phyloP scores from a whole-genome alignment of 805 yeast species.

The Kodamaea sagamina region DNA sequence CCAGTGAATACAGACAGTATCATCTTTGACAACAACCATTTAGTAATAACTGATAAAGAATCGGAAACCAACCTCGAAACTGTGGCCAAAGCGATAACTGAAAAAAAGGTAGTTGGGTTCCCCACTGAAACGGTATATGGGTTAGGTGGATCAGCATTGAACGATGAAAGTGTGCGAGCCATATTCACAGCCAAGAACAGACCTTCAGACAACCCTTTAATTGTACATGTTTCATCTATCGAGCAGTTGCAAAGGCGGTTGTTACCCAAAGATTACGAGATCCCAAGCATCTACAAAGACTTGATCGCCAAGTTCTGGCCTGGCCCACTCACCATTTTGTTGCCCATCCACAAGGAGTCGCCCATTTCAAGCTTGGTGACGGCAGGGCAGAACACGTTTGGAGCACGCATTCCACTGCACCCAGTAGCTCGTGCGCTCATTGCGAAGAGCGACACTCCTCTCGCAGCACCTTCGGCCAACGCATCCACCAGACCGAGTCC shows the following conservation, averaged over 20 bases:
- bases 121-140: conserved; percentile 99
- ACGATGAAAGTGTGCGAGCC: conserved; percentile 67
- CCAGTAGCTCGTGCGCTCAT: conserved; percentile 90
- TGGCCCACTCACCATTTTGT: conserved; percentile 86
- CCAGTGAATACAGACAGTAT: conserved; percentile 58
- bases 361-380: conserved; percentile 77
- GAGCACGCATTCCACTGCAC: conserved; percentile 85
- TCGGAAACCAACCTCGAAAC: conserved; percentile 51
- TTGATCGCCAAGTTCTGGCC: conserved; percentile 85
- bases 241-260: conserved; percentile 68
- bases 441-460: conserved; percentile 77
- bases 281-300: conserved; percentile 69
- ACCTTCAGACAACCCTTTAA: conserved; percentile 94
- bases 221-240: conserved; percentile 81
- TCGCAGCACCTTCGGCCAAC: conserved; percentile 98
- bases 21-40: conserved; percentile 43
- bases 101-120: conserved; percentile 74
- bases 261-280: conserved; percentile 45
- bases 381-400: conserved; percentile 85
- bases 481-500: conserved; percentile 96
- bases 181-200: conserved; percentile 89
- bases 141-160: conserved; percentile 82
- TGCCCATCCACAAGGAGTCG: conserved; percentile 55
- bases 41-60: conserved; percentile 48
- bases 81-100: conserved; percentile 60